A percentile compares a stretch with the other conserved stretches of the same genome.
phyloP scores from a whole-genome alignment of 768 basidiomycete genomes.

The Boletus rubroflammeus region DNA sequence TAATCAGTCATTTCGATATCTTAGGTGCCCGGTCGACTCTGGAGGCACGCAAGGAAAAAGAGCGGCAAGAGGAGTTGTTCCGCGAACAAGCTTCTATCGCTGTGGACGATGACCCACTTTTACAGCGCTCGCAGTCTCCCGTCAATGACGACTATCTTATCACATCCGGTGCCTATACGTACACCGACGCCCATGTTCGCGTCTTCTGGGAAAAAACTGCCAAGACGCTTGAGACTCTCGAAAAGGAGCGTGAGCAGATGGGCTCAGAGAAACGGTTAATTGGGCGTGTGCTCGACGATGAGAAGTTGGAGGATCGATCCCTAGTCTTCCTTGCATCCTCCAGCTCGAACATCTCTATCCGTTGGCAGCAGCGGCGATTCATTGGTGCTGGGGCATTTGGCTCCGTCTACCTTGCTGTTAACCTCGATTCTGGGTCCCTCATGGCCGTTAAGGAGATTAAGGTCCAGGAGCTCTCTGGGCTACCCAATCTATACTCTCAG shows the following conservation, averaged over 20 bases:
- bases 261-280: constrained; percentile 71
- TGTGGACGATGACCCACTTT: constrained; percentile 46
- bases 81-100: constrained; percentile 51
- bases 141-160: constrained; percentile 35
- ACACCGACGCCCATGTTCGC: constrained; percentile 62
- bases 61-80: constrained; percentile 65
- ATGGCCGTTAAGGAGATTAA: constrained; percentile 99
- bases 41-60: constrained; percentile 88
- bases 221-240: constrained; percentile 58
- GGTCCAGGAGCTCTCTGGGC: constrained; percentile 87
- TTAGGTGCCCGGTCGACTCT: constrained; percentile 86
- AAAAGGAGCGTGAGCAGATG: constrained; percentile 55
- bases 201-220: constrained; percentile 73
- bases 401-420: constrained; percentile 98
- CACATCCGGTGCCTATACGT: constrained; percentile 35
- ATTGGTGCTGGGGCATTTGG: constrained; percentile 99
- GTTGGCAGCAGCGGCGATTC: constrained; percentile 98
- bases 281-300: constrained; percentile 91
- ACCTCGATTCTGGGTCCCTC: constrained; percentile 89
- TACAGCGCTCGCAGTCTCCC: constrained; percentile 38
- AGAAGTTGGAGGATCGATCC: constrained; percentile 90
- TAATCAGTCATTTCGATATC: constrained; percentile 97
- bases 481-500: constrained; percentile 85
- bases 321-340: constrained; percentile 93
- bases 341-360: constrained; percentile 91